Percentiles rank a stretch among this genome's conserved stretches.
Conservation (phyloP, 225 moss, liverwort and hornwort species). For the Straminergon stramineum region DNA sequence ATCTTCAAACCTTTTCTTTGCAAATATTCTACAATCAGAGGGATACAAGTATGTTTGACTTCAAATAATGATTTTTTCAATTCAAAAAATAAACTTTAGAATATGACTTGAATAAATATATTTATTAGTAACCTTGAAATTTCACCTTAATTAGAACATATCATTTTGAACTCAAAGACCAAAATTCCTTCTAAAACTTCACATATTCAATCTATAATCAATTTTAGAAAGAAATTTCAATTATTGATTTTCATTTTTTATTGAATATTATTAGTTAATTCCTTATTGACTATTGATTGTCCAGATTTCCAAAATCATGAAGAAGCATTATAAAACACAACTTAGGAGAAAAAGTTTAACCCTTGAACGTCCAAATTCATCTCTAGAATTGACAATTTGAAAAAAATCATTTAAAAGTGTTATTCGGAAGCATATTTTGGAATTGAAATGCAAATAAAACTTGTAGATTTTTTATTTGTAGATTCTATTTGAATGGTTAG, state of each 20-base stretch:
- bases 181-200: background rate
- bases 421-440: too few relatives aligned
- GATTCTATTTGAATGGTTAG: too few relatives aligned
- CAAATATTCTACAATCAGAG: background rate
- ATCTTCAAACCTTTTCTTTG: background rate
- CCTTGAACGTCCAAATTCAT: too few relatives aligned
- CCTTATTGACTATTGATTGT: too few relatives aligned
- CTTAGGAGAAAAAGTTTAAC: too few relatives aligned
- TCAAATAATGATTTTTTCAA: background rate
- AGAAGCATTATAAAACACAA: too few relatives aligned
- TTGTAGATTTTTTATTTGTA: too few relatives aligned
- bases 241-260: background rate
- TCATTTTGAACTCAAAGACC: background rate
- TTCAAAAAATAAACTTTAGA: rapidly evolving
- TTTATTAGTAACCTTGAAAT: background rate
- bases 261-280: background rate
- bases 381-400: too few relatives aligned
- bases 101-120: background rate
- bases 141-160: too few relatives aligned
- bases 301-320: too few relatives aligned
- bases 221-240: background rate
- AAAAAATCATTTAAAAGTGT: too few relatives aligned
- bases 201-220: background rate
- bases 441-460: too few relatives aligned
- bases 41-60: rapidly evolving